Percentiles rank a stretch among this genome's conserved stretches.
phyloP scores from a whole-genome alignment of 129 eudicot species.

The Lactuca sativa region DNA sequence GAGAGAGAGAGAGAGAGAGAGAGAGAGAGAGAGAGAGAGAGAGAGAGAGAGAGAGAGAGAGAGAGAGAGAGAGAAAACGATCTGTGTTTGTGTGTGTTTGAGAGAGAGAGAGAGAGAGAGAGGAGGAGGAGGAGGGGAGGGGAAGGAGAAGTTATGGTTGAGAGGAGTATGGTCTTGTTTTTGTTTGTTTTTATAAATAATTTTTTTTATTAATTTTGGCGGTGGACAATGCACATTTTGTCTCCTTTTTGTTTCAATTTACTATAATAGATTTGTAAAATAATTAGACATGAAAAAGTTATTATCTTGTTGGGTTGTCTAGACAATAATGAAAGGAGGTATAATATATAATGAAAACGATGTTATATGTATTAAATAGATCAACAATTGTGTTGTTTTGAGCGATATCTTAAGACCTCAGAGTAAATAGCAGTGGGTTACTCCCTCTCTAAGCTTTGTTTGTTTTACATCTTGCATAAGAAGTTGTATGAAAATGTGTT shows the following conservation, averaged over 20 bases:
- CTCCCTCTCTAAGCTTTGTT: too few relatives aligned
- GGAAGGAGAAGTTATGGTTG: conserved; percentile 2
- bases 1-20: conserved; percentile 14
- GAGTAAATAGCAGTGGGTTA: too few relatives aligned
- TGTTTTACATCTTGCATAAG: too few relatives aligned
- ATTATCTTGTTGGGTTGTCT: too few relatives aligned
- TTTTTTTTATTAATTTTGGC: neutral
- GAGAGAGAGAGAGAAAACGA: conserved; percentile 1
- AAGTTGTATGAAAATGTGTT: too few relatives aligned
- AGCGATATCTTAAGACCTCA: too few relatives aligned
- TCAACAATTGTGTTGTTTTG: too few relatives aligned
- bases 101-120: conserved; percentile 18
- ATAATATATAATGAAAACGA: too few relatives aligned
- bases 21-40: conserved; percentile 11
- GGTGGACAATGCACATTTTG: neutral
- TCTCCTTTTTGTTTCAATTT: neutral
- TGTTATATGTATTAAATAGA: too few relatives aligned
- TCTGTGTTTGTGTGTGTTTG: neutral
- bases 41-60: conserved; percentile 14
- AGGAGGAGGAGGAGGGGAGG: neutral
- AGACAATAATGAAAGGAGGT: too few relatives aligned
- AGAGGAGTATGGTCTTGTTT: conserved; percentile 3
- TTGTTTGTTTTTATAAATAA: conserved; percentile 7
- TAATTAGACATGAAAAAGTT: too few relatives aligned
- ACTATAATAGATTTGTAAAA: neutral